A percentile compares a stretch with the other conserved stretches of the same genome.
Evolutionary conservation across 164 flowering plant genomes (phyloP).

Genomic region (Cinnamomum micranthum): DNA sequence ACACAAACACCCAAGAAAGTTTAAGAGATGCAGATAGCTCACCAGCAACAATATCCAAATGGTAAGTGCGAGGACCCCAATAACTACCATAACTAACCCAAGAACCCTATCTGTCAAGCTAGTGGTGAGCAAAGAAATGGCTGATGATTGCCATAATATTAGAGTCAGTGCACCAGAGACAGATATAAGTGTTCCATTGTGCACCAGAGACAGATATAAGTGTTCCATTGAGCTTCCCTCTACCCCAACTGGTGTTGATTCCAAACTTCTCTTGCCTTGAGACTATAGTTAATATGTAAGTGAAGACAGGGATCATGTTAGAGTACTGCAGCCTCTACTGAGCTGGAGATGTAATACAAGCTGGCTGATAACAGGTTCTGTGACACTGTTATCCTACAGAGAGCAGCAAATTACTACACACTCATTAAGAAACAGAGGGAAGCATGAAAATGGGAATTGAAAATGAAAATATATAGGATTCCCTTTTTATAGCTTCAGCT

Average conservation of each 20-base stretch:
- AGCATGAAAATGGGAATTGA: not conserved
- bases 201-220: constrained; percentile 10
- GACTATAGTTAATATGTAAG: not conserved
- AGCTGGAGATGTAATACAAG: constrained; percentile 9
- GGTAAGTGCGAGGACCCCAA: constrained; percentile 16
- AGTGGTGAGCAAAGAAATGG: not conserved
- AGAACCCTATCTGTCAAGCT: not conserved
- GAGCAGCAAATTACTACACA: too few species aligned
- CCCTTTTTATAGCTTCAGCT: not conserved
- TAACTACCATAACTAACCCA: constrained; percentile 17
- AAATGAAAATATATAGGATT: not conserved
- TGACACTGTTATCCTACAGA: constrained; percentile 8
- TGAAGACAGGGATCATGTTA: constrained; percentile 6
- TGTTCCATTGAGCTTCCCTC: constrained; percentile 8
- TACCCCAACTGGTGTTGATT: constrained; percentile 3
- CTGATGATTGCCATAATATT: constrained; percentile 10
- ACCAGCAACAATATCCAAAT: constrained; percentile 22
- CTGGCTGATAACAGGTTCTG: constrained; percentile 2
- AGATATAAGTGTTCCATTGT: constrained; percentile 6
- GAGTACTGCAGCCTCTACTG: constrained; percentile 6
- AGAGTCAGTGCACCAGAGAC: constrained; percentile 4
- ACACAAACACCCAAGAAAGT: not conserved
- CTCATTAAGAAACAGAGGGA: not conserved
- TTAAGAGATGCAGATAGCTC: not conserved
- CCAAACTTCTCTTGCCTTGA: constrained; percentile 5